Evolutionary conservation across 2,329 filamentous ascomycete species (phyloP), one percentile per base, ranked within the genome.

Genomic region (Dissoconium aciculare): DNA sequence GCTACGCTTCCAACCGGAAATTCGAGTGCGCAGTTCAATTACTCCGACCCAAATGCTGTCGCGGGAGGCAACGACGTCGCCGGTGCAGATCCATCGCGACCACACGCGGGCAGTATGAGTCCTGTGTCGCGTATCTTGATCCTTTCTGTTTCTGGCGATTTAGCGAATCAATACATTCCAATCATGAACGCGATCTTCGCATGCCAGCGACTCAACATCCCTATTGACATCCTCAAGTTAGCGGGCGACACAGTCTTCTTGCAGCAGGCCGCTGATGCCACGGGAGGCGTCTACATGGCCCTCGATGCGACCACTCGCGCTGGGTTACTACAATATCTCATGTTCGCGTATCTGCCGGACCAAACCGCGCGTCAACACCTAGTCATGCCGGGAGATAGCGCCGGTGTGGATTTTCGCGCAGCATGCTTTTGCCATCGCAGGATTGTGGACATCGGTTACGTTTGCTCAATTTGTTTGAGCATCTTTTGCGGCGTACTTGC

Each of bases 181-280:
- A 89, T 92, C 44, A 98, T 98, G 89, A 98, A 98, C 59, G 73
- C 78, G 46, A 92, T 95, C 38, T 98, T 98, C 57, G 89, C 89
- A 2, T 89, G 87, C 36, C 81, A 92, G 49, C 76, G 87, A 41
- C 69, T 84, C 33, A 72, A 73, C 45, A 83, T 98, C 40, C 81
- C 85, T 14, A 84, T 98, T 47, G 89, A 98, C 54, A 87, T 93
- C 17, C 69, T 92, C 37, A 79, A 91, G 42, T 66, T 98, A 9
- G 74, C 78, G 25, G 83, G 82, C 13, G 73, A 83, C 44, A 82
- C 87, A 0, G 85, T 92, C 8, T 91, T 98, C 54, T 64, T 98
- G 28, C 87, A 98, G 52, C 89, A 98, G 58, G 89, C 89, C 15
- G 73, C 71, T 21, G 76, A 81, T 54, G 72, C 77, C 2, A 81